Base-by-base conservation (phyloP, 495 filamentous ascomycete species). In the Penicillium paxilli region DNA sequence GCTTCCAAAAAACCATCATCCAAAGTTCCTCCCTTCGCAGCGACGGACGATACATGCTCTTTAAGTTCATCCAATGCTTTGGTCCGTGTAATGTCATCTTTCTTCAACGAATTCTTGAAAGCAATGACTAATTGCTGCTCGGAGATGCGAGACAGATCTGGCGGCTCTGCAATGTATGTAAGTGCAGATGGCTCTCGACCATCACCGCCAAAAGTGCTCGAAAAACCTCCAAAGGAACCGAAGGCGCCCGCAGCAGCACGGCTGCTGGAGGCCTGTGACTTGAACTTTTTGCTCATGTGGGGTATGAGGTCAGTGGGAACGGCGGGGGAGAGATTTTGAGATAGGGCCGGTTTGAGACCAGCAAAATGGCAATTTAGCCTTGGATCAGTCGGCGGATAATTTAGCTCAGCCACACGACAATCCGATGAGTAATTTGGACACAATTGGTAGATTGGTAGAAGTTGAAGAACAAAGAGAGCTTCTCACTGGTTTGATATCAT, bases 71-170 rank as follows among this genome's bases (percentile, higher is more conserved):
- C 93, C 45, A 99, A 67, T 0, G 91, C 94, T 66, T 95, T 96
- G n/a, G 87, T 79, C 60, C 95, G 93, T 23, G 95, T 99, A 12
- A 83, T 93, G 52, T 87, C 87, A 74, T 96, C 92, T 69, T 91
- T 96, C 74, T 98, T 99, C 42, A 84, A 80, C 14, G 96, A 77
- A 60, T 92, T 95, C 67, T 97, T 96, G 77, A 96, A 92, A 19
- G 87, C 81, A 8, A 99, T 92, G 12, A 90, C 83, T 44, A 94
- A 75, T 62, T 91, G 88, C 24, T 90, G 77, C 45, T 96, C 86
- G 11, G 82, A 88, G 51, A 98, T 85, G 23, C 65, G 71, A 25
- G 85, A 87, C 44, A 96, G 80, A 68, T 97, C 86, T 49, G 89
- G 93, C 1, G 90, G 89, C 62, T 93, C 91, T 41, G 85, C 75